Evolutionary conservation across 495 filamentous ascomycete genomes (phyloP).

Genomic region (Hyaloscypha bicolor): DNA sequence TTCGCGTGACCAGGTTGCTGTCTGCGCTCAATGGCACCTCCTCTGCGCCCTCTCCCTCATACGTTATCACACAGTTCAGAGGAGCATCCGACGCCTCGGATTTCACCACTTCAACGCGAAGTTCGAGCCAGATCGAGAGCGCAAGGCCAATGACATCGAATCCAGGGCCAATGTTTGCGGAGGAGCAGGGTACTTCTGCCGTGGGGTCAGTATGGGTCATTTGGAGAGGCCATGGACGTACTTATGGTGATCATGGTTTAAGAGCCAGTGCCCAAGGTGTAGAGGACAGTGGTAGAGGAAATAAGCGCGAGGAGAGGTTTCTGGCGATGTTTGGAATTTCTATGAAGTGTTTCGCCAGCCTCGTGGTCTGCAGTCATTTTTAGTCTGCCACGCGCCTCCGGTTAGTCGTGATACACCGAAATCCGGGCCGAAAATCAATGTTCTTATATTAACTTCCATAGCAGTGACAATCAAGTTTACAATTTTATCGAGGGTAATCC

Average conservation of each 20-base stretch:
- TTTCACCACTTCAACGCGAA: constrained; percentile 70
- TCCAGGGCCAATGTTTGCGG: constrained; percentile 93
- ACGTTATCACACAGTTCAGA: constrained; percentile 86
- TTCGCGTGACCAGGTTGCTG: constrained; percentile 86
- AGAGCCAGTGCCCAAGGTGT: neutral
- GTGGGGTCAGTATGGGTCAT: neutral
- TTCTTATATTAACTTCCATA: too few relatives aligned
- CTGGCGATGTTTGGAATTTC: neutral
- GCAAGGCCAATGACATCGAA: constrained; percentile 98
- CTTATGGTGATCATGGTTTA: constrained; percentile 33
- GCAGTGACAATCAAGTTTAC: too few relatives aligned
- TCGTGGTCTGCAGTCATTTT: constrained; percentile 3
- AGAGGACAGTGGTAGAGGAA: neutral
- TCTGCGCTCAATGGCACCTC: constrained; percentile 77
- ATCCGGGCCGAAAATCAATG: too few relatives aligned
- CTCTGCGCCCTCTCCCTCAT: constrained; percentile 76
- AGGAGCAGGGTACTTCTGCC: constrained; percentile 70
- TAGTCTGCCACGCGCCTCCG: constrained; percentile 1
- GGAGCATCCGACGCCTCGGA: constrained; percentile 53
- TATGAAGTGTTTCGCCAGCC: constrained; percentile 2
- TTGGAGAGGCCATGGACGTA: constrained; percentile 8
- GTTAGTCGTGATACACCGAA: too few relatives aligned
- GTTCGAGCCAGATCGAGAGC: constrained; percentile 85
- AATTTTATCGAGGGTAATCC: too few relatives aligned
- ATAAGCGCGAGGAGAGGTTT: neutral